Conservation (phyloP, 495 filamentous ascomycete genomes). For the Aspergillus biplanus region DNA sequence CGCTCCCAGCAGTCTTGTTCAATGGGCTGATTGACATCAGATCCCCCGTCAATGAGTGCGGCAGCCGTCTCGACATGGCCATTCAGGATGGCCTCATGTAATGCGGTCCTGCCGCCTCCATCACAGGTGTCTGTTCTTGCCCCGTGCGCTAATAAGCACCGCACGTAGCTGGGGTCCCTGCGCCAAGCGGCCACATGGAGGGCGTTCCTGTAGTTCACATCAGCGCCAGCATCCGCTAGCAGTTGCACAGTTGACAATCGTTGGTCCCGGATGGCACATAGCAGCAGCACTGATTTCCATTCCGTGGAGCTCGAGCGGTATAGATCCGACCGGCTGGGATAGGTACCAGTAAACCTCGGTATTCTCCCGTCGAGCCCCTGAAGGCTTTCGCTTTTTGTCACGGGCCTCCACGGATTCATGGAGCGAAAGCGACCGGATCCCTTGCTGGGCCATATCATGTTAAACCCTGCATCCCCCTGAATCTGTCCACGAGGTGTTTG, state of each 20-base stretch:
- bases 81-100: slow-evolving; percentile 16
- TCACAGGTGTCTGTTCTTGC: slow-evolving; percentile 14
- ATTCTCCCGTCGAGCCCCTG: slow-evolving; percentile 2
- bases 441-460: slow-evolving; percentile 9
- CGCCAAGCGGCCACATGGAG: slow-evolving; percentile 11
- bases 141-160: slow-evolving; percentile 20
- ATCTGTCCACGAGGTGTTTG: slow-evolving; percentile 3
- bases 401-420: slow-evolving; percentile 11
- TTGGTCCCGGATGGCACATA: slow-evolving; percentile 16
- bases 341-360: not conserved
- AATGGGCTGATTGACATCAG: slow-evolving; percentile 19
- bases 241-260: slow-evolving; percentile 17
- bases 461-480: slow-evolving; percentile 10
- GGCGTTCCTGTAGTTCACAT: slow-evolving; percentile 16
- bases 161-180: slow-evolving; percentile 9
- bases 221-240: slow-evolving; percentile 21
- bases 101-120: not conserved
- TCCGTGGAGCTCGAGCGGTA: not conserved
- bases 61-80: slow-evolving; percentile 11
- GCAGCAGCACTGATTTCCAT: slow-evolving; percentile 16
- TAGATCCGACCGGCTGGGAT: not conserved
- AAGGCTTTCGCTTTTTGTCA: slow-evolving; percentile 13
- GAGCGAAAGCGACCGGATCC: slow-evolving; percentile 6
- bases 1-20: not conserved
- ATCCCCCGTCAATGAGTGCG: slow-evolving; percentile 13